Percentiles rank a stretch among this genome's conserved stretches.
Conservation (phyloP, 2,329 filamentous ascomycete species). For the Exophiala oligosperma region DNA sequence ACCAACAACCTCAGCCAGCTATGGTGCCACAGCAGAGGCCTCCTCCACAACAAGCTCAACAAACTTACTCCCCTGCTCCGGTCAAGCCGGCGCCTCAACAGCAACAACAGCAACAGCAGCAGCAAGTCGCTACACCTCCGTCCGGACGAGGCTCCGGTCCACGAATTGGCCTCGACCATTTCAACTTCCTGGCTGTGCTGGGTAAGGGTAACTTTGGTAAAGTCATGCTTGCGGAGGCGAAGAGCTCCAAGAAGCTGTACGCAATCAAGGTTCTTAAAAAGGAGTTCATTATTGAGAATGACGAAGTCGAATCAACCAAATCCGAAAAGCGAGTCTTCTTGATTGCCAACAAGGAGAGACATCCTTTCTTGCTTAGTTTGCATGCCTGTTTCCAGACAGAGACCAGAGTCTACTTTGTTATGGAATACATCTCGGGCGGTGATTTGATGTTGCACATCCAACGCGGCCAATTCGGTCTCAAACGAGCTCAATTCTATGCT, state of each 20-base stretch:
- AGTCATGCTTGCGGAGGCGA: conserved; percentile 98
- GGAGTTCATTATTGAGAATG: conserved; percentile 99
- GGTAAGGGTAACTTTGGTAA: conserved; percentile 99
- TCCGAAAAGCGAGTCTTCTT: conserved; percentile 98
- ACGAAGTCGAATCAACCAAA: conserved; percentile 95
- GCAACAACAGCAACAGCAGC: conserved; percentile 32
- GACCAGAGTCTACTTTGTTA: conserved; percentile 97
- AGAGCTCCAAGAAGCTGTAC: conserved; percentile 86
- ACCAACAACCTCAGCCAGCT: conserved; percentile 31
- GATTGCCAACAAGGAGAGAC: conserved; percentile 93
- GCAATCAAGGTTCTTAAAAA: conserved; percentile 99
- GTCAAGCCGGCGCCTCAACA: conserved; percentile 32
- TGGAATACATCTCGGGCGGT: conserved; percentile 98
- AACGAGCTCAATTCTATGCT: conserved; percentile 97
- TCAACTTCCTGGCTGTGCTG: conserved; percentile 97
- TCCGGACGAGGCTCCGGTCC: conserved; percentile 40
- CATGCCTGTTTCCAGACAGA: conserved; percentile 99
- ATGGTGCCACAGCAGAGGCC: conserved; percentile 28
- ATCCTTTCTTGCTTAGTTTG: conserved; percentile 91
- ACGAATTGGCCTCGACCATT: conserved; percentile 93
- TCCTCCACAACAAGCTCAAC: conserved; percentile 32
- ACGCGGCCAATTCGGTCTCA: conserved; percentile 90
- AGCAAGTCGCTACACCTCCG: conserved; percentile 26
- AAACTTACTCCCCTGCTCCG: conserved; percentile 46
- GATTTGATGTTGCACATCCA: conserved; percentile 99